Percentiles rank a stretch among this genome's conserved stretches.
Evolutionary conservation across 768 basidiomycete species (phyloP).

Genomic region (Clathrus columnatus): DNA sequence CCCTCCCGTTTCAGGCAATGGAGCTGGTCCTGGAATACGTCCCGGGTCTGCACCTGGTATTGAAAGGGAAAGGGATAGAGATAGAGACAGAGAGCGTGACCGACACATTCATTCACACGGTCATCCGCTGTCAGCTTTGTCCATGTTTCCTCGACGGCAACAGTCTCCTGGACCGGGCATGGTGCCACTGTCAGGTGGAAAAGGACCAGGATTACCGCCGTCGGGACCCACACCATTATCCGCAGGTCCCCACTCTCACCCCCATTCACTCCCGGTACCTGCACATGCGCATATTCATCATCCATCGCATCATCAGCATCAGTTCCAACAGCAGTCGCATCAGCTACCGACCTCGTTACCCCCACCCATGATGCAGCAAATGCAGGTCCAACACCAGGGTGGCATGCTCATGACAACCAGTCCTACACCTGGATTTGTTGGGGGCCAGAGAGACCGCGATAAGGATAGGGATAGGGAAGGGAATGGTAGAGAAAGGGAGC

Average conservation of each 20-base stretch:
- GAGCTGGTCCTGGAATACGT: too few species aligned
- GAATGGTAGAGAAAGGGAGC: constrained; percentile 18
- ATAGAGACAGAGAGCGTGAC: not conserved
- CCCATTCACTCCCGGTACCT: not conserved
- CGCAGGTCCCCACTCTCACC: not conserved
- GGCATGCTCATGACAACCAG: too few species aligned
- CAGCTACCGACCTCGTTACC: constrained; percentile 8
- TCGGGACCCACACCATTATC: too few species aligned
- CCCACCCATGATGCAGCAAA: not conserved
- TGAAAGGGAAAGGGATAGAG: not conserved
- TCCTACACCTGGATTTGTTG: constrained; percentile 10
- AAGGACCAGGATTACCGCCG: not conserved
- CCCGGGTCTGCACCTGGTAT: not conserved
- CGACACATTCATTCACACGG: not conserved
- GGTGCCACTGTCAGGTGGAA: not conserved
- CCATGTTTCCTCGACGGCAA: not conserved
- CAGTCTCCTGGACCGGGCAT: not conserved
- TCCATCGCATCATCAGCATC: not conserved
- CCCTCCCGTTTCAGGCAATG: not conserved
- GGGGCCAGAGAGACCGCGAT: constrained; percentile 3
- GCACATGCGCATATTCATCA: not conserved
- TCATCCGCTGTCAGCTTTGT: not conserved
- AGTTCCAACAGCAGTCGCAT: constrained; percentile 13
- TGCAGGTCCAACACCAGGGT: not conserved
- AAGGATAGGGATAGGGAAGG: not conserved